These are phyloP conservation scores for Physcomitrellopsis africana DNA, from an alignment of 225 moss, liverwort and hornwort species.

Conservation along the genomic window DNA sequence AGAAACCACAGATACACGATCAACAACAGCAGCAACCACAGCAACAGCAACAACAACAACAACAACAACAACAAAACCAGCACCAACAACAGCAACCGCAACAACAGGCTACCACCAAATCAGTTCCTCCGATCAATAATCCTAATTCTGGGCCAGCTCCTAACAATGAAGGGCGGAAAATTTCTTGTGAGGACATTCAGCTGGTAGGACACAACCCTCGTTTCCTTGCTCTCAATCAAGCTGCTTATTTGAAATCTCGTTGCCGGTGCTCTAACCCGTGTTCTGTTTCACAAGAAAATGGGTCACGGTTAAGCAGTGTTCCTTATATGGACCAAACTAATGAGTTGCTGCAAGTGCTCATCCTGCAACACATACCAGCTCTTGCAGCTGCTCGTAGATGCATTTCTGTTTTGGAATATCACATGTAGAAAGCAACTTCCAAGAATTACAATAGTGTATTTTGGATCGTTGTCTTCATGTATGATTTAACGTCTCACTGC, in stretches of 20 bases:
- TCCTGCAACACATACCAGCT: neutral
- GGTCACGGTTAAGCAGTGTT: neutral
- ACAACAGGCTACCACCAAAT: slow-evolving; percentile 57
- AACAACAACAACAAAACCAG: slow-evolving; percentile 28
- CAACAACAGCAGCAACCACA: slow-evolving; percentile 37
- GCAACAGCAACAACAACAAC: slow-evolving; percentile 29
- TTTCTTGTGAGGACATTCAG: slow-evolving; percentile 96
- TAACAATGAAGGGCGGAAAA: slow-evolving; percentile 88
- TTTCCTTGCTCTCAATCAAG: neutral
- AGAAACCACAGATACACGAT: slow-evolving; percentile 53
- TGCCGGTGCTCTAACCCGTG: no score
- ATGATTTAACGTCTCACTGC: neutral
- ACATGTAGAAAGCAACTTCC: neutral
- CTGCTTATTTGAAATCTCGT: no score
- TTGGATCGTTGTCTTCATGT: neutral
- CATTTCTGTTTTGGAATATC: neutral
- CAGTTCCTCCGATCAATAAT: slow-evolving; percentile 41
- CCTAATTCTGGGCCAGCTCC: slow-evolving; percentile 50
- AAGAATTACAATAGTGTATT: neutral
- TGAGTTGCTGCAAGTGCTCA: neutral
- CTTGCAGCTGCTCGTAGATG: neutral
- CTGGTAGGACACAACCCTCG: slow-evolving; percentile 47
- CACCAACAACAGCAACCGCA: slow-evolving; percentile 44
- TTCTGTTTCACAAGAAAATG: neutral
- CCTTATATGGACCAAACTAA: neutral